These are phyloP conservation scores for Aspergillus nanangensis DNA, from an alignment of 495 filamentous ascomycete genomes.

Conservation along the genomic window DNA sequence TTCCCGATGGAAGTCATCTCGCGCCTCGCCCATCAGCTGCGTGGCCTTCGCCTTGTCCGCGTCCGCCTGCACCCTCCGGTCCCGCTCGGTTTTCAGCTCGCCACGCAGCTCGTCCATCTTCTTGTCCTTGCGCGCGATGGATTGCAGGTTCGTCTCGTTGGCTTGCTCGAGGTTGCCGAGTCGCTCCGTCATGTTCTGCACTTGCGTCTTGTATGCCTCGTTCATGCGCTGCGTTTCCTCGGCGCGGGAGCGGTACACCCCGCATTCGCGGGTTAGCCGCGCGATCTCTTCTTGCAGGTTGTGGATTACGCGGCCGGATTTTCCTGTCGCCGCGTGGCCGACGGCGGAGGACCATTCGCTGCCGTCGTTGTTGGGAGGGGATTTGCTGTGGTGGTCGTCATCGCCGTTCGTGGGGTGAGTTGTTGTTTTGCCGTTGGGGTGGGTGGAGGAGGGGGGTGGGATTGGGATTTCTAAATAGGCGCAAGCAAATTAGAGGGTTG, in stretches of 20 bases:
- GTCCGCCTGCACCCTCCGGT: slow-evolving; percentile 60
- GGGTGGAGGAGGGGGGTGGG: slow-evolving; percentile 11
- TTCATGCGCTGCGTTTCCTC: slow-evolving; percentile 71
- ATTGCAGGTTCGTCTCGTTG: slow-evolving; percentile 68
- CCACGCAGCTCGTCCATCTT: slow-evolving; percentile 71
- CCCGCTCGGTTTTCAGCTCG: slow-evolving; percentile 62
- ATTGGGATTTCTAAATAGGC: too few species aligned
- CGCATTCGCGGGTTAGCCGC: slow-evolving; percentile 72
- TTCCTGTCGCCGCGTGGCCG: slow-evolving; percentile 75
- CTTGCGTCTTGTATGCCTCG: slow-evolving; percentile 68
- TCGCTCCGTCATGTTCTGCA: slow-evolving; percentile 56
- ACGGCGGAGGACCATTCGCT: slow-evolving; percentile 73
- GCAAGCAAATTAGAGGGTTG: too few species aligned
- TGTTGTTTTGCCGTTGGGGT: slow-evolving; percentile 18
- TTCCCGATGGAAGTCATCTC: slow-evolving; percentile 51
- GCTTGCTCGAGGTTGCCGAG: slow-evolving; percentile 62
- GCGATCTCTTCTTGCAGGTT: slow-evolving; percentile 86
- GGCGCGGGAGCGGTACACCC: slow-evolving; percentile 63
- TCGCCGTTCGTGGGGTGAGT: slow-evolving; percentile 29
- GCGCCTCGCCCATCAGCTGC: slow-evolving; percentile 54
- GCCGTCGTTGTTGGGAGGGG: slow-evolving; percentile 21
- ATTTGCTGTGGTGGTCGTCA: not conserved
- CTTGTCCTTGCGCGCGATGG: slow-evolving; percentile 71
- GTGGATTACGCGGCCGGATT: slow-evolving; percentile 92
- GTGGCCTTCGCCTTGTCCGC: slow-evolving; percentile 55